A percentile compares a stretch with the other conserved stretches of the same genome.
phyloP scores from a whole-genome alignment of 1,139 yeast species.

The Saccharomyces uvarum region DNA sequence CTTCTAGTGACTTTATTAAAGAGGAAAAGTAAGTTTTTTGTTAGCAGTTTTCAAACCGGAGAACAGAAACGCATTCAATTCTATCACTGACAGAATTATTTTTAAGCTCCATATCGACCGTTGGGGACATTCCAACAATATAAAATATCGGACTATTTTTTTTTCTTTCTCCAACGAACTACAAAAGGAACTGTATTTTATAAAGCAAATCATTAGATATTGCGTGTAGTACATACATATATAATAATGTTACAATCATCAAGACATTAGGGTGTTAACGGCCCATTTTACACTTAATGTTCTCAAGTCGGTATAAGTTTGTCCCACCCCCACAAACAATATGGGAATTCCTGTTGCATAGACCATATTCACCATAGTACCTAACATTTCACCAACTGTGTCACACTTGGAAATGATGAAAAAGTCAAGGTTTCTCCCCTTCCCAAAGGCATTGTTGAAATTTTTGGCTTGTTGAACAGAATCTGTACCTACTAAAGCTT shows the following conservation, averaged over 20 bases:
- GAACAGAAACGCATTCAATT: not conserved
- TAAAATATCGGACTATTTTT: not conserved
- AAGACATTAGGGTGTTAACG: conserved; percentile 71
- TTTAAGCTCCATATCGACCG: too few species aligned
- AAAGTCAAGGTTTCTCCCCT: conserved; percentile 71
- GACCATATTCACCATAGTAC: conserved; percentile 96
- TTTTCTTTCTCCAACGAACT: not conserved
- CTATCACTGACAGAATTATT: not conserved
- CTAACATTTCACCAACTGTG: conserved; percentile 94
- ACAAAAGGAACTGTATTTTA: not conserved
- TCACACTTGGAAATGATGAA: conserved; percentile 93
- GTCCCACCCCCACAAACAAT: conserved; percentile 92
- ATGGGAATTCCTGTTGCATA: conserved; percentile 95
- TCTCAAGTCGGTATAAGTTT: conserved; percentile 89
- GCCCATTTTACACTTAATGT: conserved; percentile 92
- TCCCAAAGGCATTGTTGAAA: conserved; percentile 90
- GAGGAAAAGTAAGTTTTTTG: not conserved
- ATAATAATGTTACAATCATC: conserved; percentile 7
- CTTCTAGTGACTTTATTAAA: not conserved
- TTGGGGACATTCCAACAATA: not conserved
- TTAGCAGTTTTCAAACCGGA: not conserved
- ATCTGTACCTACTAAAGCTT: conserved; percentile 94
- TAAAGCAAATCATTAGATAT: not conserved
- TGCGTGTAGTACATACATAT: conserved; percentile 1
- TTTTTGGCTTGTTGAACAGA: conserved; percentile 92